A percentile compares a stretch with the other conserved stretches of the same genome.
phyloP scores from a whole-genome alignment of 2,329 filamentous ascomycete species.

The Aspergillus pseudotamarii region DNA sequence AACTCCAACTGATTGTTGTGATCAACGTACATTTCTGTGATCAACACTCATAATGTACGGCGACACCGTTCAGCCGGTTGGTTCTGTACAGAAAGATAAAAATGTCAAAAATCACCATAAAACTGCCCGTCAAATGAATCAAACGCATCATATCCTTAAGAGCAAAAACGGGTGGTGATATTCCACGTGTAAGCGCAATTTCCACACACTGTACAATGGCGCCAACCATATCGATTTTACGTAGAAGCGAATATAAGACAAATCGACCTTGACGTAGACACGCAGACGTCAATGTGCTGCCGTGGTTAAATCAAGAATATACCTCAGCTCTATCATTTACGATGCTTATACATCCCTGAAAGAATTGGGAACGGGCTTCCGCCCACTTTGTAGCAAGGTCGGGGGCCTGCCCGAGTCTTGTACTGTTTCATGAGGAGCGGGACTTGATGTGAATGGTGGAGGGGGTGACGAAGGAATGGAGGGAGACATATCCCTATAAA shows the following conservation, averaged over 20 bases:
- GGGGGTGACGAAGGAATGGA: constrained; percentile 31
- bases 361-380: constrained; percentile 39
- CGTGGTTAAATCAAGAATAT: background rate
- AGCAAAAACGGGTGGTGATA: background rate
- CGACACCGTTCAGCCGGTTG: background rate
- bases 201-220: background rate
- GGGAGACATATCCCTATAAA: constrained; percentile 25
- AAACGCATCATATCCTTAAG: background rate
- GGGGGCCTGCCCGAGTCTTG: constrained; percentile 38
- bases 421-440: constrained; percentile 19
- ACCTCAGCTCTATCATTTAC: constrained; percentile 7
- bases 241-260: background rate
- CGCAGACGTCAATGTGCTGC: too few relatives aligned
- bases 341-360: constrained; percentile 36
- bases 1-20: background rate
- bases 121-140: background rate
- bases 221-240: background rate
- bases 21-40: background rate
- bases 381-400: constrained; percentile 44
- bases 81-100: background rate
- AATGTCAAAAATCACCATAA: background rate
- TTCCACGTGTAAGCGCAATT: background rate
- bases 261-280: background rate
- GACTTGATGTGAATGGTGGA: constrained; percentile 31
- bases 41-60: background rate